Conservation (phyloP, 805 yeast genomes). For the Saturnispora gosingensis region DNA sequence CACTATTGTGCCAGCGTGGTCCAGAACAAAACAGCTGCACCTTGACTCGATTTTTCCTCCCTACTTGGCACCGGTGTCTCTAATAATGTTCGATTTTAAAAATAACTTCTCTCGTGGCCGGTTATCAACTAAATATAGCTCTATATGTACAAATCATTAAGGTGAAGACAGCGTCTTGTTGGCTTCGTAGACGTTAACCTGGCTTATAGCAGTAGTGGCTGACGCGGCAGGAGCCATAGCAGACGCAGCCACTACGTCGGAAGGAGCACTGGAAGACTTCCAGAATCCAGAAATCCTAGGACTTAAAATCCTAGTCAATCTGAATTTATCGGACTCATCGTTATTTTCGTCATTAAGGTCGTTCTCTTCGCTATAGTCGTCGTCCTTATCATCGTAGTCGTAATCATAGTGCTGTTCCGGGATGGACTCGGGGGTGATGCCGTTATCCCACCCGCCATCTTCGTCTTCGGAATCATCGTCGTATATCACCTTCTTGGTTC, state of each 20-base stretch:
- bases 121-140: background rate
- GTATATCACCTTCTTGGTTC: slow-evolving; percentile 10
- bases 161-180: background rate
- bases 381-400: slow-evolving; percentile 12
- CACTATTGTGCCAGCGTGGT: background rate
- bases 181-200: background rate
- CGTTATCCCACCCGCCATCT: slow-evolving; percentile 14
- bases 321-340: background rate
- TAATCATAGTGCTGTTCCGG: background rate
- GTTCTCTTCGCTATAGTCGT: slow-evolving; percentile 27
- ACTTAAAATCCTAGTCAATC: slow-evolving; percentile 1
- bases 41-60: background rate
- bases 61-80: background rate
- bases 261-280: background rate
- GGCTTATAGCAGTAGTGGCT: slow-evolving; percentile 1
- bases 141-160: background rate
- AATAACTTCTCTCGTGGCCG: background rate
- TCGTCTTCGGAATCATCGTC: slow-evolving; percentile 22
- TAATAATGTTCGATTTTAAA: background rate
- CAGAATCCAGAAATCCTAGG: slow-evolving; percentile 1
- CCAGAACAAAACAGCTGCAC: background rate
- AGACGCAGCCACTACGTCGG: background rate
- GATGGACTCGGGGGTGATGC: background rate
- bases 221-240: background rate
- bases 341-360: slow-evolving; percentile 22